Base-by-base conservation (phyloP, 257 asterid species). In the Gentiana macrophylla region DNA sequence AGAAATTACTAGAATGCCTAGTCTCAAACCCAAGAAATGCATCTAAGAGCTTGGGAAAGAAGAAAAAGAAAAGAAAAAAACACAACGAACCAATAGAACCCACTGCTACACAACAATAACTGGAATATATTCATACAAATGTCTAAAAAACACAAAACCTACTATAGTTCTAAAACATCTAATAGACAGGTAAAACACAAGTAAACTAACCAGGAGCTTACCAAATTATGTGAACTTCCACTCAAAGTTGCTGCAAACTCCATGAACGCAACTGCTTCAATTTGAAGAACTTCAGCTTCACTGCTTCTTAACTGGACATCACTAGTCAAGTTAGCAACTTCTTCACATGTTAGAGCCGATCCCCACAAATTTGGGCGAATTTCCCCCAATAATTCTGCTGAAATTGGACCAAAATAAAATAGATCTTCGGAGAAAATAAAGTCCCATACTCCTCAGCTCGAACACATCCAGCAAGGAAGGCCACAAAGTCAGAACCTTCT, bases 381-480 rank as follows among this genome's bases (percentile, higher is more conserved):
- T 37, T 62, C 77, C 49, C 67, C 83, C 55, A 69, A 64, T 59
- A 67, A 69, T 10, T 80, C 94, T 54, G 73, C 71, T 56, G 90
- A 73, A 57, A 82, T 69, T 35, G 84, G 93, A 67, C 79, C 82
- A 74, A 81, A 91, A 80, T 85, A 91, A 72, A 87, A 88, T 65
- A 92, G 80, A 59, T 67, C 85, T 88, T 91, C 97, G 53, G 98
- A 92, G 88, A 92, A 87, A 73, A 92, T 81, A 55, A 91, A 87
- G 79, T 87, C 97, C 96, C 97, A 92, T 62, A 84, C 90, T 57
- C 95, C 79, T 92, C 98, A 55, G 76, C 77, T 50, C 95, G 95
- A 92, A 85, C 70, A 92, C 85, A 59, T 80, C 85, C 56, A 92
- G 64, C 66, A 84, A 70, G 34, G 90, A 67, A 45, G 98, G 89